Percentiles rank a stretch among this genome's conserved stretches.
Conservation (phyloP, 805 yeast genomes). For the Candida boidinii region DNA sequence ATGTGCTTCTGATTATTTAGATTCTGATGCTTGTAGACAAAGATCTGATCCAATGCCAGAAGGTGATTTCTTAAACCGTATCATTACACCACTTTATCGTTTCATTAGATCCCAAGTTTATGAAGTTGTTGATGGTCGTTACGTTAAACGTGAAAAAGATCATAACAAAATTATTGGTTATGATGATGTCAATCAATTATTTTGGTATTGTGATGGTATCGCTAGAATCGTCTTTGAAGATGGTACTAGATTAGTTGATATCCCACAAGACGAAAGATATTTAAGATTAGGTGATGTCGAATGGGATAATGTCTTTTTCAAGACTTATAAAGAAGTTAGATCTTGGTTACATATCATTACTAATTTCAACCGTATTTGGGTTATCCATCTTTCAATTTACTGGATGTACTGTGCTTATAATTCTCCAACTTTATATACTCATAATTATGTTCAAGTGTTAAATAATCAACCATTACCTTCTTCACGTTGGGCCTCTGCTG, state of each 20-base stretch:
- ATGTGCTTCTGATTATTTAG: constrained; percentile 85
- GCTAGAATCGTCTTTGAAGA: constrained; percentile 86
- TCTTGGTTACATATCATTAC: constrained; percentile 95
- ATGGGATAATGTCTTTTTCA: constrained; percentile 89
- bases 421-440: constrained; percentile 86
- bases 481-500: constrained; percentile 86
- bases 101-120: constrained; percentile 76
- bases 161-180: constrained; percentile 81
- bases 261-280: constrained; percentile 86
- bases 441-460: constrained; percentile 71
- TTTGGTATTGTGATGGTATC: constrained; percentile 99
- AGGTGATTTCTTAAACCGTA: constrained; percentile 86
- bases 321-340: constrained; percentile 91
- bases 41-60: constrained; percentile 77
- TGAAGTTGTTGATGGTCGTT: constrained; percentile 74
- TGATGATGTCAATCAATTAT: constrained; percentile 96
- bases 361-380: constrained; percentile 97
- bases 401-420: constrained; percentile 96
- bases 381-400: constrained; percentile 78
- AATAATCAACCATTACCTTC: constrained; percentile 87
- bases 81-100: constrained; percentile 84
- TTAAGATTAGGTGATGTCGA: constrained; percentile 83
- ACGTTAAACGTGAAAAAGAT: constrained; percentile 77
- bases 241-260: constrained; percentile 84
- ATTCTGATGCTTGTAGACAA: constrained; percentile 86